These are phyloP conservation scores for Euphrasia arctica DNA, from an alignment of 305 asterid genomes.

Conservation along the genomic window DNA sequence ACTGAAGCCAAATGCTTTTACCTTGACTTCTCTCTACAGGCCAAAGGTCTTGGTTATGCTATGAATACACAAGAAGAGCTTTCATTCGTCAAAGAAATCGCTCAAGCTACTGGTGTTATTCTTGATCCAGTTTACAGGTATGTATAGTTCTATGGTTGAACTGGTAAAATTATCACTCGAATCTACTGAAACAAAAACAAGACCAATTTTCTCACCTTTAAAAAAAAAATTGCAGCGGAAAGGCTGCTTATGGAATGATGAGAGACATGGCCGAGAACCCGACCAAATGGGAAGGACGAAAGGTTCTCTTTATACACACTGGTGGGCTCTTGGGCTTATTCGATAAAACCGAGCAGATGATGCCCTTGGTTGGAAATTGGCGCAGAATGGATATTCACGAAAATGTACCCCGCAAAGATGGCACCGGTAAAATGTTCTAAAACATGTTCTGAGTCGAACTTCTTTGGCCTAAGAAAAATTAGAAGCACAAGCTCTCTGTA, in stretches of 20 bases:
- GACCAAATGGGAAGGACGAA: constrained; percentile 79
- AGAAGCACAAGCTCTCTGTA: neutral
- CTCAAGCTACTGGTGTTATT: constrained; percentile 79
- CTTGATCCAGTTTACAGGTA: constrained; percentile 99
- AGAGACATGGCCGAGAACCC: constrained; percentile 78
- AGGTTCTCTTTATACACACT: constrained; percentile 83
- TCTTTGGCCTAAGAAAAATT: neutral
- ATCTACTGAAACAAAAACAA: too few species aligned
- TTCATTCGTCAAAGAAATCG: constrained; percentile 71
- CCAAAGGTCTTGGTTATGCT: constrained; percentile 98
- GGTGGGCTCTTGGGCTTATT: constrained; percentile 81
- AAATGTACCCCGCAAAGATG: constrained; percentile 59
- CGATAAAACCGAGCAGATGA: constrained; percentile 73
- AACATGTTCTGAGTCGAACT: neutral
- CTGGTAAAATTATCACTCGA: too few species aligned
- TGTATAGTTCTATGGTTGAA: neutral
- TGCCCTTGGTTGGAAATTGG: constrained; percentile 61
- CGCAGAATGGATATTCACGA: constrained; percentile 68
- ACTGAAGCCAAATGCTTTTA: constrained; percentile 15
- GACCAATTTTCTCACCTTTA: too few species aligned
- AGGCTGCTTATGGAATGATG: constrained; percentile 78
- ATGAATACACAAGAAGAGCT: constrained; percentile 82
- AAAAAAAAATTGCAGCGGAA: constrained; percentile 48
- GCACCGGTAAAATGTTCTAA: constrained; percentile 84
- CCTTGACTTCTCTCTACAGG: constrained; percentile 40